Evolutionary conservation across 2,329 filamentous ascomycete species (phyloP).

Genomic region (Cladosporium sp.): DNA sequence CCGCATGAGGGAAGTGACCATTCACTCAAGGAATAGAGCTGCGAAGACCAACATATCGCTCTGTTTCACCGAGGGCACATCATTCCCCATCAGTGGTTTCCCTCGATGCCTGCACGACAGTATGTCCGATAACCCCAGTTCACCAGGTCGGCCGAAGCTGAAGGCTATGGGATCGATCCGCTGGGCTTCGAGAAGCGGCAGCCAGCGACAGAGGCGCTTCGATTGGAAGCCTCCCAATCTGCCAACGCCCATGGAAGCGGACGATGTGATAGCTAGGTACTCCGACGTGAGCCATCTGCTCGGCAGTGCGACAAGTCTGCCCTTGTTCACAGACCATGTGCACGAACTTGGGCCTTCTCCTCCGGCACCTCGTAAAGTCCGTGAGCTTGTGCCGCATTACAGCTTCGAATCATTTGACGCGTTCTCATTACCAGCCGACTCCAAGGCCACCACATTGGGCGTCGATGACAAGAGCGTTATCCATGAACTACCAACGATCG

Average conservation of each 20-base stretch:
- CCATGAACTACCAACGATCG: background rate
- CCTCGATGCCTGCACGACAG: background rate
- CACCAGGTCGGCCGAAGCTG: background rate
- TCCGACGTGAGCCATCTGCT: slow-evolving; percentile 2
- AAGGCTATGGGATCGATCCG: background rate
- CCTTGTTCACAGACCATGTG: background rate
- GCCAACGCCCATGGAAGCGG: background rate
- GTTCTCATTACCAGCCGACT: too few relatives aligned
- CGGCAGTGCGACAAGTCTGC: background rate
- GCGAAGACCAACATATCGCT: slow-evolving; percentile 2
- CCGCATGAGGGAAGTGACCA: slow-evolving; percentile 1
- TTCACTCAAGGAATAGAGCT: background rate
- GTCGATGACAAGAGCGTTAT: too few relatives aligned
- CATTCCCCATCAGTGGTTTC: background rate
- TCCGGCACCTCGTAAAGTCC: too few relatives aligned
- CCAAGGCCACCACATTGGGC: too few relatives aligned
- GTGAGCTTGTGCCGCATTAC: too few relatives aligned
- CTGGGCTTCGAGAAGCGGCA: slow-evolving; percentile 1
- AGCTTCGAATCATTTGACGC: background rate
- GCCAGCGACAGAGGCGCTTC: background rate
- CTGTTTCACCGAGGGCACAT: background rate
- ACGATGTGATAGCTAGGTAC: slow-evolving; percentile 2
- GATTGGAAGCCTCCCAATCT: slow-evolving; percentile 5
- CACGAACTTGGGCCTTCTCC: background rate
- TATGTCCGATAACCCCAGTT: background rate